Percentiles rank a stretch among this genome's conserved stretches.
These are phyloP conservation scores for Gentiana straminea DNA, from an alignment of 257 asterid genomes.

Conservation along the genomic window DNA sequence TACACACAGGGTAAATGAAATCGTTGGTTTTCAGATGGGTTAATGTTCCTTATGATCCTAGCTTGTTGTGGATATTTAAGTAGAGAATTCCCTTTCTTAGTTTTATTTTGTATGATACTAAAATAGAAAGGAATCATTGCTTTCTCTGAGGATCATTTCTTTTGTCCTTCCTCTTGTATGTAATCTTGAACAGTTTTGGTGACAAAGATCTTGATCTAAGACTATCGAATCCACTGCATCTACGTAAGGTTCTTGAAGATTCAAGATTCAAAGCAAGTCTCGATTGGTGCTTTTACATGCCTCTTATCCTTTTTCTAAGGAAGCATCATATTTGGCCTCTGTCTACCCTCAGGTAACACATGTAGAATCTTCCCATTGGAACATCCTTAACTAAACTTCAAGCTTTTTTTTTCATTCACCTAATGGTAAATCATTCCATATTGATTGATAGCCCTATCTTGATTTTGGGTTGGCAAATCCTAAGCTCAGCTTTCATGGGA, in stretches of 20 bases:
- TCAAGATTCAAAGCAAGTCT: constrained; percentile 53
- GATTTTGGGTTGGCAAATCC: constrained; percentile 97
- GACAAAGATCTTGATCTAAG: constrained; percentile 91
- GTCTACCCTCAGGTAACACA: constrained; percentile 77
- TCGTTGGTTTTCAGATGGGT: not conserved
- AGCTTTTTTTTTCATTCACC: constrained; percentile 3
- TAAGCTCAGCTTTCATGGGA: constrained; percentile 92
- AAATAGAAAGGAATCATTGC: not conserved
- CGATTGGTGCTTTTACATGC: constrained; percentile 80
- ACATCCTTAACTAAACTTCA: constrained; percentile 8
- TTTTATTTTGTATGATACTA: not conserved
- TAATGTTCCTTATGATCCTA: not conserved
- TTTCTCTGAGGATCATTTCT: not conserved
- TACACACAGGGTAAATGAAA: constrained; percentile 83
- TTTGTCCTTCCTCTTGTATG: not conserved
- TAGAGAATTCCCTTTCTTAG: not conserved
- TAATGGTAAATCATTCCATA: constrained; percentile 5
- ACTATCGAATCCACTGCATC: constrained; percentile 84
- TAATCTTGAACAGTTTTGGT: constrained; percentile 50
- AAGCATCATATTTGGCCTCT: constrained; percentile 91
- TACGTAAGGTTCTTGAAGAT: constrained; percentile 79
- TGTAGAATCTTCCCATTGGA: constrained; percentile 4
- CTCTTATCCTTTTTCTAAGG: constrained; percentile 84
- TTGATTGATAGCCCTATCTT: constrained; percentile 55
- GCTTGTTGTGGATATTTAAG: constrained; percentile 6